Percentiles rank a stretch among this genome's conserved stretches.
Conservation (phyloP, 176 grass and related monocot genomes). For the Dactylis glomerata region DNA sequence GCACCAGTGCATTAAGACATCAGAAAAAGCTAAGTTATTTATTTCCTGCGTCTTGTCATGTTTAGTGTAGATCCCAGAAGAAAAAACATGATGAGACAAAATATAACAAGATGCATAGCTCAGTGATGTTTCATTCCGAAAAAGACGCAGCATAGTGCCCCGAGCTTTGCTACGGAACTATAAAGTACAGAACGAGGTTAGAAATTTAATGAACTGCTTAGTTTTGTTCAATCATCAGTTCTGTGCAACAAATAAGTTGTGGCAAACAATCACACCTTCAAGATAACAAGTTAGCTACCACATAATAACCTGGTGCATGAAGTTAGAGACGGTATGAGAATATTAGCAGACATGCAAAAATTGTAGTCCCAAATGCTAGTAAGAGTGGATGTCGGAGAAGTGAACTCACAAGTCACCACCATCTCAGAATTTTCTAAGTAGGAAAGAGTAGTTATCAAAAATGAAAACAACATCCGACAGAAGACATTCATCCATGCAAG, state of each 20-base stretch:
- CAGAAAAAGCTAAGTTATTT: background rate
- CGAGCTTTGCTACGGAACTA: background rate
- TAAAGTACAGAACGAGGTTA: background rate
- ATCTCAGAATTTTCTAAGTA: background rate
- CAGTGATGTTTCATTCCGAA: background rate
- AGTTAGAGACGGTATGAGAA: background rate
- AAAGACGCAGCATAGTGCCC: background rate
- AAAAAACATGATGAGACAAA: constrained; percentile 4
- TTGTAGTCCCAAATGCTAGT: background rate
- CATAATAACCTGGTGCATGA: background rate
- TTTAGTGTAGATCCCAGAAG: constrained; percentile 15
- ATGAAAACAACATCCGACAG: background rate
- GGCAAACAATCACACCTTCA: background rate
- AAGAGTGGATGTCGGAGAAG: background rate
- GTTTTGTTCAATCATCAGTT: background rate
- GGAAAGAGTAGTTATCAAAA: background rate
- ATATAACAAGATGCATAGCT: background rate
- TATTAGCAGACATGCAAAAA: background rate
- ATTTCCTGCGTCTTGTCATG: background rate
- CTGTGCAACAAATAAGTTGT: background rate
- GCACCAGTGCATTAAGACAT: background rate
- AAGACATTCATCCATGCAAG: background rate
- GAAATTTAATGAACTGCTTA: background rate
- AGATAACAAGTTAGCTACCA: background rate
- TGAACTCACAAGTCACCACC: background rate